A percentile compares a stretch with the other conserved stretches of the same genome.
Conservation (phyloP, 345 rosid genomes). For the Dovyalis caffra region DNA sequence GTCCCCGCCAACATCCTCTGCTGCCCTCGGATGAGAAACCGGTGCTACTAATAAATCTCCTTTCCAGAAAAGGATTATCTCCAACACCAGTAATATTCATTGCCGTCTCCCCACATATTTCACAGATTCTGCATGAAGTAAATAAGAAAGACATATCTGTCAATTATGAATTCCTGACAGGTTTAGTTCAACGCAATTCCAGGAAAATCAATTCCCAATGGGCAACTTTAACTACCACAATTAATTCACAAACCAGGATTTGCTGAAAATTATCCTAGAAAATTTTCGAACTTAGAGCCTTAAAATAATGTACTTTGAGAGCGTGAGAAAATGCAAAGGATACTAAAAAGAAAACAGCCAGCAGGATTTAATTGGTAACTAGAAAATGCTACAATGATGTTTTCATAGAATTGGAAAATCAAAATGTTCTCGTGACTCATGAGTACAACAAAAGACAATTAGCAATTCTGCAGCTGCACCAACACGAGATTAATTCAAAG, state of each 20-base stretch:
- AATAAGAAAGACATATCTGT: neutral
- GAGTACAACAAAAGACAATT: neutral
- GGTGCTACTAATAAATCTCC: constrained; percentile 21
- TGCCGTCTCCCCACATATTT: constrained; percentile 63
- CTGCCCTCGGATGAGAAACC: constrained; percentile 22
- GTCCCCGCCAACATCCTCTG: constrained; percentile 57
- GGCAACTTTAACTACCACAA: neutral
- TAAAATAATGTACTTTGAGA: neutral
- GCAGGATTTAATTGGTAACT: neutral
- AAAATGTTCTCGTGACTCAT: neutral
- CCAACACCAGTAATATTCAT: constrained; percentile 46
- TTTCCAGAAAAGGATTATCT: constrained; percentile 44
- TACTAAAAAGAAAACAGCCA: neutral
- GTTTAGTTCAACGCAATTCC: neutral
- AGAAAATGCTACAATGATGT: neutral
- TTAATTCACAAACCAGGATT: neutral
- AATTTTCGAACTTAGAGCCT: neutral
- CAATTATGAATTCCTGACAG: neutral
- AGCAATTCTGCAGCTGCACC: neutral
- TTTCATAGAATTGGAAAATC: neutral
- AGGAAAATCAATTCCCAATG: neutral
- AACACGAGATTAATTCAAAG: neutral
- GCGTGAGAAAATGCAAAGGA: neutral
- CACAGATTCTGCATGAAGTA: constrained; percentile 52
- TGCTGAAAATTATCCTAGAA: neutral